These are phyloP conservation scores for Tuber magnatum DNA, from an alignment of 495 filamentous ascomycete genomes.

Conservation along the genomic window DNA sequence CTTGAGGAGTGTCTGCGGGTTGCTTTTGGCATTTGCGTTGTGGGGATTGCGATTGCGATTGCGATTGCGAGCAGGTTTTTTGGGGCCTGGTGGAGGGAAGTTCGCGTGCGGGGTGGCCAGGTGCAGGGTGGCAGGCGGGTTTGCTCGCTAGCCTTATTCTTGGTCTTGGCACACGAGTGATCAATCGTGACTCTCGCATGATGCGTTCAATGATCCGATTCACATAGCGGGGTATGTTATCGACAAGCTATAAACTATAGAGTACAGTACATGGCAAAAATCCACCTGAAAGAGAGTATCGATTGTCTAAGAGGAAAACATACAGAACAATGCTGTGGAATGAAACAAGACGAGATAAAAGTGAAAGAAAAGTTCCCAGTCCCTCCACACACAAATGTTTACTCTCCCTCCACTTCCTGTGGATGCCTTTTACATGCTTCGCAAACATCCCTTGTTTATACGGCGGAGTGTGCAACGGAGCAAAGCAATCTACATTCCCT, in stretches of 20 bases:
- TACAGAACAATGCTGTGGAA: not conserved
- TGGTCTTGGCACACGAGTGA: not conserved
- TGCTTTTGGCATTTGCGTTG: not conserved
- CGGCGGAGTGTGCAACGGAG: not conserved
- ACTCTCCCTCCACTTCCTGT: not conserved
- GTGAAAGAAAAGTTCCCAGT: not conserved
- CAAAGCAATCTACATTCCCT: constrained; percentile 67
- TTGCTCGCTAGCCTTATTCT: not conserved
- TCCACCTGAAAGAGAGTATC: constrained; percentile 2
- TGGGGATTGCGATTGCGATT: not conserved
- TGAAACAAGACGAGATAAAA: not conserved
- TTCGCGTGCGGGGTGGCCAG: not conserved
- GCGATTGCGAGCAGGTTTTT: not conserved
- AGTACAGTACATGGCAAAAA: not conserved
- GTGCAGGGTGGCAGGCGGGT: not conserved
- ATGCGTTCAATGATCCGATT: not conserved
- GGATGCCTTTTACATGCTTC: not conserved
- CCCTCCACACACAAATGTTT: not conserved
- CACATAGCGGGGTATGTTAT: not conserved
- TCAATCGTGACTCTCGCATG: not conserved
- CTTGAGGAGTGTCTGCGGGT: constrained; percentile 23
- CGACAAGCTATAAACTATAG: not conserved
- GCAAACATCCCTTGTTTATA: not conserved
- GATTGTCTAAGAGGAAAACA: constrained; percentile 2
- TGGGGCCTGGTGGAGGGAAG: not conserved